Conservation (phyloP, 2,329 filamentous ascomycete species). For the Knufia fluminis region DNA sequence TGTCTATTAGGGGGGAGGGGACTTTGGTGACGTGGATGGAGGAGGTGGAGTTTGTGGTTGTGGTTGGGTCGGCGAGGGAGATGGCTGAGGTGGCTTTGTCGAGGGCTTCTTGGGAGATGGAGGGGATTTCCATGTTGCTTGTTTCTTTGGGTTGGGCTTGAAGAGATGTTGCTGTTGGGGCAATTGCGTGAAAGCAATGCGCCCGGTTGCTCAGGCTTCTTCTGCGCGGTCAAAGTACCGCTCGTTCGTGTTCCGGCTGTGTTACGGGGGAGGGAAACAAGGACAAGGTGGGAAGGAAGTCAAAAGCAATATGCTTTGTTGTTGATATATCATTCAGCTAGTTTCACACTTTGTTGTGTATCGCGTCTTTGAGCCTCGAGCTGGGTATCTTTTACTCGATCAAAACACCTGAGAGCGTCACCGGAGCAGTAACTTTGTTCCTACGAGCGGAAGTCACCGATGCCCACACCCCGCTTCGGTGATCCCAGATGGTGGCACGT, state of each 20-base stretch:
- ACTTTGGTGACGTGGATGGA: conserved; percentile 34
- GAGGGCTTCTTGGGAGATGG: conserved; percentile 6
- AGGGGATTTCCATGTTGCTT: not conserved
- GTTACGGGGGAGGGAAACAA: not conserved
- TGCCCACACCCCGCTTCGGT: not conserved
- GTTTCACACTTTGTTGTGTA: not conserved
- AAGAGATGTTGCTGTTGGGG: not conserved
- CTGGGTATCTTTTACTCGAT: not conserved
- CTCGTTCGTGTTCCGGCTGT: not conserved
- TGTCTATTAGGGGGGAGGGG: conserved; percentile 37
- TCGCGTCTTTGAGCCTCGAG: not conserved
- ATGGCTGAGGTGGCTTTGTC: conserved; percentile 20
- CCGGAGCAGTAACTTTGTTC: not conserved
- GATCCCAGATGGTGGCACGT: too few species aligned
- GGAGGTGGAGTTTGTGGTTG: conserved; percentile 14
- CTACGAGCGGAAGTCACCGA: not conserved
- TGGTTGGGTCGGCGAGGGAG: conserved; percentile 25
- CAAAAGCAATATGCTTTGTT: too few species aligned
- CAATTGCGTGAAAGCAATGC: not conserved
- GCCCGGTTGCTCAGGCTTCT: not conserved
- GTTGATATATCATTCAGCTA: too few species aligned
- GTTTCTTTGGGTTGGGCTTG: not conserved
- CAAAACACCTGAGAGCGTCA: not conserved
- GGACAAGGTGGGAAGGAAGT: not conserved
- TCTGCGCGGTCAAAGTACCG: not conserved